Percentiles rank a stretch among this genome's conserved stretches.
These are phyloP conservation scores for Hanseniaspora lindneri DNA, from an alignment of 805 yeast species.

Conservation along the genomic window DNA sequence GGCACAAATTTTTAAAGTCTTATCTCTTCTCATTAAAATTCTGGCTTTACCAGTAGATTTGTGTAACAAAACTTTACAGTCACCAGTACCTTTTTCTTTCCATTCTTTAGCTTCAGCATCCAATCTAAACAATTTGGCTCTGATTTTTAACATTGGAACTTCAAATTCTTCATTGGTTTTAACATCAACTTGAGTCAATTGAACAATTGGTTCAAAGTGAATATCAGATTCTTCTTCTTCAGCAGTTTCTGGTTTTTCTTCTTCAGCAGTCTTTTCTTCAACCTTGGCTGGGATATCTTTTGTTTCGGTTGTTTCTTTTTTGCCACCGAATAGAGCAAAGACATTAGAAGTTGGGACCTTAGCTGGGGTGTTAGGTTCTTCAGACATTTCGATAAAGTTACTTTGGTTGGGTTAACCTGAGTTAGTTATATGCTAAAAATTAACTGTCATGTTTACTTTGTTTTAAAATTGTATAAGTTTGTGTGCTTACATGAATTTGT, in stretches of 20 bases:
- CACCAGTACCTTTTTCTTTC: conserved; percentile 99
- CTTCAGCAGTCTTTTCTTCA: not conserved
- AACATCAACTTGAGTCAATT: conserved; percentile 89
- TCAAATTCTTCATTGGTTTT: conserved; percentile 91
- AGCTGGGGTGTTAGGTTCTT: conserved; percentile 19
- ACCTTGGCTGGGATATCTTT: conserved; percentile 26
- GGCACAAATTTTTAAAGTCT: conserved; percentile 95
- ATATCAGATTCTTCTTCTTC: conserved; percentile 46
- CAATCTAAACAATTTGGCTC: conserved; percentile 92
- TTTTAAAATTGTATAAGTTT: no score
- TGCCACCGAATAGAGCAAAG: conserved; percentile 78
- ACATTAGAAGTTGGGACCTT: conserved; percentile 69
- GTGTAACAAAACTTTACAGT: conserved; percentile 88
- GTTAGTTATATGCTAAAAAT: no score
- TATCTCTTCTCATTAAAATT: conserved; percentile 96
- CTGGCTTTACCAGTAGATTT: conserved; percentile 72
- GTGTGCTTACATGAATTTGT: no score
- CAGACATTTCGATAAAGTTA: conserved; percentile 20
- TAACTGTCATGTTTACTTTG: no score
- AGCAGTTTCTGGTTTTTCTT: conserved; percentile 20
- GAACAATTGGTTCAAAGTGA: conserved; percentile 92
- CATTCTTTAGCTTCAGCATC: conserved; percentile 78
- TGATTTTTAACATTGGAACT: conserved; percentile 67
- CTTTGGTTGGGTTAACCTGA: no score
- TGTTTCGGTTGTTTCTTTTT: conserved; percentile 31